These are phyloP conservation scores for Clonostachys byssicola DNA, from an alignment of 2,329 filamentous ascomycete species.

Conservation along the genomic window DNA sequence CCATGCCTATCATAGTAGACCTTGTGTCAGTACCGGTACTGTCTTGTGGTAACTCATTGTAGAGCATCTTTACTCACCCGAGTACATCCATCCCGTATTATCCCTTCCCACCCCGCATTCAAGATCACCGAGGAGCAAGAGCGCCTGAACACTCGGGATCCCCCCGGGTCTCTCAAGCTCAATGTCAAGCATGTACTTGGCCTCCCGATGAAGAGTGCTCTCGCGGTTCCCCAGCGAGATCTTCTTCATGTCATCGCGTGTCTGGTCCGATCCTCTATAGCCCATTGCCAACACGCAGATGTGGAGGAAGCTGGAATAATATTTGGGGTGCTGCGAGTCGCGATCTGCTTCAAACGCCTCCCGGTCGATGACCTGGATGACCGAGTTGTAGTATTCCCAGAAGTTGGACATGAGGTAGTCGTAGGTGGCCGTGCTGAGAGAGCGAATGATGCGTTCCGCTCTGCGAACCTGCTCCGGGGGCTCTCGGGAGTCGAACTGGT, in stretches of 20 bases:
- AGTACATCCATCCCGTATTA: slow-evolving; percentile 51
- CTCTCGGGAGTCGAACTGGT: slow-evolving; percentile 27
- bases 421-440: slow-evolving; percentile 38
- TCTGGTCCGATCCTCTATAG: slow-evolving; percentile 43
- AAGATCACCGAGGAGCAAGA: slow-evolving; percentile 45
- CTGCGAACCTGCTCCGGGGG: slow-evolving; percentile 38
- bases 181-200: slow-evolving; percentile 48
- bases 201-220: slow-evolving; percentile 47
- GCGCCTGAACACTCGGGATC: slow-evolving; percentile 45
- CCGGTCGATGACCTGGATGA: slow-evolving; percentile 43
- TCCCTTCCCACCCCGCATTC: slow-evolving; percentile 50
- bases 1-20: slow-evolving; percentile 22
- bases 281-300: slow-evolving; percentile 47
- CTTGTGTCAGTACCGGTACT: background rate
- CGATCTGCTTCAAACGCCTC: slow-evolving; percentile 43
- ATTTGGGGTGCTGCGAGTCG: slow-evolving; percentile 36
- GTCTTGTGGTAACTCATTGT: background rate
- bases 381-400: slow-evolving; percentile 46
- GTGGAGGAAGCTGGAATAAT: slow-evolving; percentile 48
- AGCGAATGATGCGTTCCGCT: slow-evolving; percentile 41
- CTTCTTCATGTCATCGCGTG: slow-evolving; percentile 40
- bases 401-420: slow-evolving; percentile 48
- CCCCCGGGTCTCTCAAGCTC: slow-evolving; percentile 48
- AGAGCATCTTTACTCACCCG: slow-evolving; percentile 26
- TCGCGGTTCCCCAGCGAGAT: slow-evolving; percentile 40